A percentile compares a stretch with the other conserved stretches of the same genome.
phyloP scores from a whole-genome alignment of 2,329 filamentous ascomycete species.

The Aspergillus sp. region DNA sequence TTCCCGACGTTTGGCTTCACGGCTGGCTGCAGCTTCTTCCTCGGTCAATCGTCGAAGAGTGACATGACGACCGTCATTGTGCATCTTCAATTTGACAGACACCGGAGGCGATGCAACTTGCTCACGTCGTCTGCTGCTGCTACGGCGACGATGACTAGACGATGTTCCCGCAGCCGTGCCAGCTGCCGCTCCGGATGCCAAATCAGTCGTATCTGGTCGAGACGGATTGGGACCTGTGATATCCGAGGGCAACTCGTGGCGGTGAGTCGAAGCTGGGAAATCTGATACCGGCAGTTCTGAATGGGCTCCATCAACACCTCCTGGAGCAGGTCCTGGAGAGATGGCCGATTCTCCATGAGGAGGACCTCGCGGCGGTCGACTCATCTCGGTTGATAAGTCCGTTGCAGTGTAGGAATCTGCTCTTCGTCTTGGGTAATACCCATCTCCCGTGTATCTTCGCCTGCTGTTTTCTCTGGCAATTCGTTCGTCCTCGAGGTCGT shows the following conservation, averaged over 20 bases:
- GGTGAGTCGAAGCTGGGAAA: conserved; percentile 33
- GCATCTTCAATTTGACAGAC: conserved; percentile 62
- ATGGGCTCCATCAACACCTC: conserved; percentile 22
- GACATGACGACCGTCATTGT: conserved; percentile 59
- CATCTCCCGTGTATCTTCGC: conserved; percentile 67
- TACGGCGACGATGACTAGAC: conserved; percentile 25
- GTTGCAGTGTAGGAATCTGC: conserved; percentile 31
- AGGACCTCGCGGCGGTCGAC: conserved; percentile 22
- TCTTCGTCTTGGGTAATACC: conserved; percentile 34
- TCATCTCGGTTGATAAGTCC: conserved; percentile 32
- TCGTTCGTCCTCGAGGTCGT: conserved; percentile 50
- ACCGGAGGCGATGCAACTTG: conserved; percentile 55
- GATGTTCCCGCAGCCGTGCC: conserved; percentile 28
- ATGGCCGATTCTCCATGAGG: conserved; percentile 30
- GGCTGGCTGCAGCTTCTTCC: conserved; percentile 58
- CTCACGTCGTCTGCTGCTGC: conserved; percentile 25
- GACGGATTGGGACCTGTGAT: conserved; percentile 17
- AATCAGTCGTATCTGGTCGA: conserved; percentile 18
- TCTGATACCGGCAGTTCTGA: conserved; percentile 27
- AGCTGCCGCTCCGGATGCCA: conserved; percentile 26
- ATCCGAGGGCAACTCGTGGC: conserved; percentile 33
- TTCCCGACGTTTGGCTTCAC: conserved; percentile 49
- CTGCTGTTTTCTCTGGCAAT: conserved; percentile 51
- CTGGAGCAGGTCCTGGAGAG: conserved; percentile 25
- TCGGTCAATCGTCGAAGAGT: conserved; percentile 58